Evolutionary conservation across 805 yeast genomes (phyloP).

Genomic region (Yarrowia bubula): DNA sequence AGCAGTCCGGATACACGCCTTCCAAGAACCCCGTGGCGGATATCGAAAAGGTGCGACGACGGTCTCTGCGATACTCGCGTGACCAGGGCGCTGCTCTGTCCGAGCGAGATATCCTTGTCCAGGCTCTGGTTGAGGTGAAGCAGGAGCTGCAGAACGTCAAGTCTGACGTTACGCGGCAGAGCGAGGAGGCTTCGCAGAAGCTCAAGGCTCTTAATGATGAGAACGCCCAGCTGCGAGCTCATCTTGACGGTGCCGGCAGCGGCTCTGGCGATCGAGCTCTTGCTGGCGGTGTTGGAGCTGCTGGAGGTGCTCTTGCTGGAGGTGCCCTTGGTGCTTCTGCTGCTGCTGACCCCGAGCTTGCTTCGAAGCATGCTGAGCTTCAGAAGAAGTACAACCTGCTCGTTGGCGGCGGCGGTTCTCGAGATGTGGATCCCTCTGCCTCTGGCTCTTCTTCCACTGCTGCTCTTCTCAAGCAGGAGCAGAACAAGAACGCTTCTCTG

Average conservation of each 20-base stretch:
- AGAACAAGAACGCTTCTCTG: constrained; percentile 31
- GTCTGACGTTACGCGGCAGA: constrained; percentile 32
- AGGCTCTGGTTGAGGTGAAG: constrained; percentile 35
- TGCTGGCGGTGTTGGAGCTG: constrained; percentile 24
- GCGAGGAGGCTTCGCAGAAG: constrained; percentile 34
- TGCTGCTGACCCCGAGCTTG: constrained; percentile 18
- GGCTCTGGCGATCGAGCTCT: not conserved
- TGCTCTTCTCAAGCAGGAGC: constrained; percentile 25
- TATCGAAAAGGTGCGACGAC: constrained; percentile 34
- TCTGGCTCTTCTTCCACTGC: not conserved
- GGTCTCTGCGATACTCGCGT: constrained; percentile 35
- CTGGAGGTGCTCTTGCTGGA: constrained; percentile 15
- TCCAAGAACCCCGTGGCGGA: constrained; percentile 35
- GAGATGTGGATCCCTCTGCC: not conserved
- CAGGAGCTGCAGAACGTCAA: constrained; percentile 35
- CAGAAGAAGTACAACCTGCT: constrained; percentile 31
- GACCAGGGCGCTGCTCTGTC: constrained; percentile 32
- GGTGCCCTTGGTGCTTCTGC: constrained; percentile 26
- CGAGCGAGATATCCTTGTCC: constrained; percentile 35
- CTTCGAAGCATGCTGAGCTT: constrained; percentile 19
- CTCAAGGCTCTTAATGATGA: constrained; percentile 32
- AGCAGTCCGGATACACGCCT: constrained; percentile 35
- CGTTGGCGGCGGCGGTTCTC: not conserved
- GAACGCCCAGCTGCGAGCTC: constrained; percentile 31
- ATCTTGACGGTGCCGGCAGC: constrained; percentile 15